Conservation (phyloP, 2,329 filamentous ascomycete genomes). For the Cryoendolithus antarcticus region DNA sequence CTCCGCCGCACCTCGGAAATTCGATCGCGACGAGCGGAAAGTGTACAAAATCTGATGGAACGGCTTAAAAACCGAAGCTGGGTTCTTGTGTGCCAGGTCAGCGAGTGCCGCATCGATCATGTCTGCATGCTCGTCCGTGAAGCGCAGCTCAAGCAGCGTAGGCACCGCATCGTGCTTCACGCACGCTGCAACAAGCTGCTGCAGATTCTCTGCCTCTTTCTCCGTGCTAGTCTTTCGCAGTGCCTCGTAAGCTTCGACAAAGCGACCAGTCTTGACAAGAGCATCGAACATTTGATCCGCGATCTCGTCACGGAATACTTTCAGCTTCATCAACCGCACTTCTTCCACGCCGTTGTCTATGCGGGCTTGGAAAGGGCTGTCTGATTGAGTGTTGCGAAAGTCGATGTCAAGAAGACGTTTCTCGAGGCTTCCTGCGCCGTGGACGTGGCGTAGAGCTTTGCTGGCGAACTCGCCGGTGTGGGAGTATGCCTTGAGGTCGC, state of each 20-base stretch:
- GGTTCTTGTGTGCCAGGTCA: slow-evolving; percentile 55
- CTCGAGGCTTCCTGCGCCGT: slow-evolving; percentile 3
- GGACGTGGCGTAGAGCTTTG: slow-evolving; percentile 25
- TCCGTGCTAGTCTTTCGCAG: slow-evolving; percentile 63
- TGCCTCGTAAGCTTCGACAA: slow-evolving; percentile 69
- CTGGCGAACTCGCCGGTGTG: slow-evolving; percentile 76
- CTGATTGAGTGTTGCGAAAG: slow-evolving; percentile 15
- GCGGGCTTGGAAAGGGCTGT: slow-evolving; percentile 16
- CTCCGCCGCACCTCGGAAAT: slow-evolving; percentile 67
- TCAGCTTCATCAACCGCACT: slow-evolving; percentile 20
- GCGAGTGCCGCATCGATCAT: slow-evolving; percentile 69
- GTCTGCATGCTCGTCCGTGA: slow-evolving; percentile 57
- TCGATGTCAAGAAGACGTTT: slow-evolving; percentile 13
- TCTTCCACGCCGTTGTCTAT: slow-evolving; percentile 21
- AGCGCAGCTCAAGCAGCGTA: slow-evolving; percentile 58
- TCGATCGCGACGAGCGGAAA: slow-evolving; percentile 70
- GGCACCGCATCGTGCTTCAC: slow-evolving; percentile 18
- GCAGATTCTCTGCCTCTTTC: slow-evolving; percentile 55
- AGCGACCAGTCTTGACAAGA: slow-evolving; percentile 65
- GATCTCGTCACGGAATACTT: slow-evolving; percentile 50
- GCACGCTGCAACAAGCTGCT: slow-evolving; percentile 45
- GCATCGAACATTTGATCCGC: slow-evolving; percentile 75
- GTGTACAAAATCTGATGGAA: slow-evolving; percentile 87
- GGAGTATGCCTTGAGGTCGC: slow-evolving; percentile 62
- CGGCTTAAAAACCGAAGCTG: slow-evolving; percentile 48